Base-by-base conservation (phyloP, 495 filamentous ascomycete genomes). In the Xylaria cubensis region DNA sequence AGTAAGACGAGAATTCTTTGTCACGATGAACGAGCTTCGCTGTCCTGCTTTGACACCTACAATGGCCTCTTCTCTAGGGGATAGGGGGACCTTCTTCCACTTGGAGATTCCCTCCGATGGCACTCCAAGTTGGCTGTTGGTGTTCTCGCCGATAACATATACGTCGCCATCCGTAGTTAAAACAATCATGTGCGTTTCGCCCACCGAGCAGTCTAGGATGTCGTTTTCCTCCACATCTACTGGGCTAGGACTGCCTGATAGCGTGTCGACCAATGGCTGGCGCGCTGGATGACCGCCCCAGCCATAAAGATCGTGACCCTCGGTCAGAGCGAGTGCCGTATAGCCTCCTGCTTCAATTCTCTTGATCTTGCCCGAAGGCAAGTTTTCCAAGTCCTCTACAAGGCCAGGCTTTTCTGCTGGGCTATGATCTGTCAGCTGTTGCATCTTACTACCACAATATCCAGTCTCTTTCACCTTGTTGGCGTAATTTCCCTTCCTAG, bases 111-210 rank as follows among this genome's bases (percentile, higher is more conserved):
- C 55, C 0, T 75, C 64, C 8, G 70, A 68, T 5, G 53, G 70
- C 15, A 88, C 69, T 3, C 90, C 90, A 13, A 90, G 80, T 77
- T 93, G 91, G 1, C 92, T 90, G 74, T 86, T 88, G 17, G 75
- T 67, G 46, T 86, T 87, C 42, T 82, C 78, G 4, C 92, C 91
- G 32, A 86, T 82, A 26, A 81, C 86, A 74, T 84, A 93, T 12
- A 92, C 78, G 36, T 83, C 80, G 17, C 85, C 84, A 1, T 82
- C 82, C 5, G 74, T 78, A 1, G 83, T 88, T 46, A 92, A 76
- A 13, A 83, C 88, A 29, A 90, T 76, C 13, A 91, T 77, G 79
- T 92, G 90, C 32, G 79, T 81, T 50, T 82, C 81, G 17, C 92
- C 92, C 6, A 92, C 80, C 0, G 81, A 89, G 4, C 90, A 84